Evolutionary conservation across 257 asterid genomes (phyloP), one percentile per base, ranked within the genome.

Genomic region (Nicotiana undulata): DNA sequence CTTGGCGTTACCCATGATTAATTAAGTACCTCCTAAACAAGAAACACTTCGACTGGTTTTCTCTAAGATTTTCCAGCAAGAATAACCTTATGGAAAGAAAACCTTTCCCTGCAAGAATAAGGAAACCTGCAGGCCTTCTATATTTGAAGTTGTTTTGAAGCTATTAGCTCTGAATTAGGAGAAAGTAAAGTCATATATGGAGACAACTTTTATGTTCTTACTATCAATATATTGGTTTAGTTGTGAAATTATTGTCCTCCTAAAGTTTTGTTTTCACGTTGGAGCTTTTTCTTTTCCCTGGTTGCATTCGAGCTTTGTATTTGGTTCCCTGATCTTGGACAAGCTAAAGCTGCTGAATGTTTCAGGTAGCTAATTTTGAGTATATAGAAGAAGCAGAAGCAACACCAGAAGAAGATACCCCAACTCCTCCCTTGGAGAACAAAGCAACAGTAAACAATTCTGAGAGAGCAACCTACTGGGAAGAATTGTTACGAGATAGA

Each of bases 321-420:
- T 44, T 70, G 77, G 77, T 70, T 70, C 22, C 32, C 77, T 70
- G 59, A 70, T 70, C 77, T 70, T 44, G 59, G 77, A 70, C 32
- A 44, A 22, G 77, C 77, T 70, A 13, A 74, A 16, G 61, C 79
- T 75, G 24, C 28, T 82, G 64, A 75, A 86, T 84, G 76, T 79
- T 81, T 34, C 88, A 96, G 99, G 99, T 96, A 81, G 99, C 99
- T 75, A 96, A 94, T 85, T 96, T 93, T 84, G 97, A 93, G 90
- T 96, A 92, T 53, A 86, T 92, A 40, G 97, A 95, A 29, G 97
- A 96, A 85, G 89, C 84, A 3, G 97, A 89, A 90, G 81, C 91
- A 82, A 88, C 90, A 75, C 90, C 83, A 9, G 99, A 93, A 85
- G 97, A 90, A 86, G 98, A 94, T 87, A 84, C 86, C 75, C 89